These are phyloP conservation scores for Pulveroboletus sp. DNA, from an alignment of 768 basidiomycete species.

Conservation along the genomic window DNA sequence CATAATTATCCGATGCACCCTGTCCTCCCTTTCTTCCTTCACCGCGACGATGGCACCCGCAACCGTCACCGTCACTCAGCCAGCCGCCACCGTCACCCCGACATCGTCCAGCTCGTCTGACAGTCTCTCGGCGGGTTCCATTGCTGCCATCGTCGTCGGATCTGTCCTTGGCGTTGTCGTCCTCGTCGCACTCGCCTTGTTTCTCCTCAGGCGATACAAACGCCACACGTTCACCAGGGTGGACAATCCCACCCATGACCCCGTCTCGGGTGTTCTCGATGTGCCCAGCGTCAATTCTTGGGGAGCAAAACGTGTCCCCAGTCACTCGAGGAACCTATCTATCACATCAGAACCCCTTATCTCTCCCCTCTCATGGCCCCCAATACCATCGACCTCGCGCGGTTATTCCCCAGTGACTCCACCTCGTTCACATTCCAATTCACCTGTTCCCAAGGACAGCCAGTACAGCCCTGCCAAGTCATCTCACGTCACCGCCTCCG, in stretches of 20 bases:
- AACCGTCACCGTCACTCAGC: conserved; percentile 7
- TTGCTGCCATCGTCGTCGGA: conserved; percentile 25
- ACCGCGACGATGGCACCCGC: conserved; percentile 13
- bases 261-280: neutral
- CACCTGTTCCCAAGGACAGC: conserved; percentile 1
- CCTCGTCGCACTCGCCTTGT: conserved; percentile 10
- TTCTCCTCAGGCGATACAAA: conserved; percentile 8
- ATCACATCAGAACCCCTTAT: conserved; percentile 25
- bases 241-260: conserved; percentile 7
- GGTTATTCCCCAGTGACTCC: neutral
- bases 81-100: conserved; percentile 2
- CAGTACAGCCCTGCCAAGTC: conserved; percentile 5
- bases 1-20: neutral
- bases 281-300: neutral
- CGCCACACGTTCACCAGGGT: conserved; percentile 17
- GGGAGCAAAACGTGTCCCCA: neutral
- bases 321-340: conserved; percentile 15
- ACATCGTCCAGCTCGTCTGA: neutral
- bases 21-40: neutral
- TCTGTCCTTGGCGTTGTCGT: conserved; percentile 11
- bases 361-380: conserved; percentile 5
- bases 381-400: conserved; percentile 3
- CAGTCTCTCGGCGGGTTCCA: conserved; percentile 4
- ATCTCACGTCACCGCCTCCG: neutral
- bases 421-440: conserved; percentile 2